Evolutionary conservation across 2,329 filamentous ascomycete genomes (phyloP).

Genomic region (Paecilomyces sp.): DNA sequence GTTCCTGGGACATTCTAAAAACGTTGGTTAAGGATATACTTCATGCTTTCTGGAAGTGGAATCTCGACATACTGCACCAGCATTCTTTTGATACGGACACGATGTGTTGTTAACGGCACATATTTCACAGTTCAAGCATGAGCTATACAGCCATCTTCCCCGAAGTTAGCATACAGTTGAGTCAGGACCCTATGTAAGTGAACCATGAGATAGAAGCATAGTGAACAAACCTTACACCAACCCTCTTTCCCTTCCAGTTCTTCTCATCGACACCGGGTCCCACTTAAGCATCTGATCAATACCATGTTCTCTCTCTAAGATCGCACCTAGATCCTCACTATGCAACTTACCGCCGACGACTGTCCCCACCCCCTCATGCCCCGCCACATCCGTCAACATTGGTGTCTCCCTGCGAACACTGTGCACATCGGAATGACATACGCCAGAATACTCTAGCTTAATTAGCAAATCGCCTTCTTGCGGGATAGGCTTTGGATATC

Average conservation of each 20-base stretch:
- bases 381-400: slow-evolving; percentile 40
- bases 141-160: slow-evolving; percentile 30
- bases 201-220: neutral
- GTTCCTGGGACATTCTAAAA: slow-evolving; percentile 30
- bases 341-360: slow-evolving; percentile 27
- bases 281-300: slow-evolving; percentile 10
- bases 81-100: slow-evolving; percentile 31
- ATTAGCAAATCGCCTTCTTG: slow-evolving; percentile 36
- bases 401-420: slow-evolving; percentile 37
- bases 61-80: slow-evolving; percentile 22
- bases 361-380: slow-evolving; percentile 40
- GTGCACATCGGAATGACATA: slow-evolving; percentile 43
- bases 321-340: neutral
- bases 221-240: slow-evolving; percentile 23
- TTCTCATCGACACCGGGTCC: slow-evolving; percentile 17
- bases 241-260: slow-evolving; percentile 22
- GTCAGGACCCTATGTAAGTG: neutral
- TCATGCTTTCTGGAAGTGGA: neutral
- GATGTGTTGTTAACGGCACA: slow-evolving; percentile 31
- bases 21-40: neutral
- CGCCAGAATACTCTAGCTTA: slow-evolving; percentile 41
- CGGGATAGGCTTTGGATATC: slow-evolving; percentile 29
- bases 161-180: neutral
- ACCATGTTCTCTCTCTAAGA: neutral
- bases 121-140: slow-evolving; percentile 31